Evolutionary conservation across 139 green algal species (phyloP), one percentile per base, ranked within the genome.

Genomic region (Mesostigma viride): DNA sequence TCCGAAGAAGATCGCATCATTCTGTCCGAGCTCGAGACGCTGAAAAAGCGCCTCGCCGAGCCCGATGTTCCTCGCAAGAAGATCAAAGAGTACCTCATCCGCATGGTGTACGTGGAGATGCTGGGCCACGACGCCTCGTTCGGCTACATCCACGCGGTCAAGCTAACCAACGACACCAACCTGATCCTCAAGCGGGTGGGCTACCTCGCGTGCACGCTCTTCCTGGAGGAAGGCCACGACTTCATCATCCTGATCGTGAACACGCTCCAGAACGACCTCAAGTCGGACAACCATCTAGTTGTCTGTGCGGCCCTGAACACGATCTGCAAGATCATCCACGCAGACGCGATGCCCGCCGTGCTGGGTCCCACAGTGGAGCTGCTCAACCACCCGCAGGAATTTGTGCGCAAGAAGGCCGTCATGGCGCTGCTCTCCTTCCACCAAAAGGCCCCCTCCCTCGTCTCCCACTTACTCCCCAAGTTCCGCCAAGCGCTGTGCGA

Each of bases 91-190:
- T 82, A 91, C 64, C 82, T 96, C 58, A 74, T 98, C 0, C 85
- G 94, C 0, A 78, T 96, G 1, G 86, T 96, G 0, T 99, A 99
- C 57, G 89, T 95, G 14, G 91, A 99, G 62, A 97, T 99, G 88
- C 86, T 99, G 26, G 92, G 91, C 0, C 91, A 97, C 72, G 91
- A 97, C 69, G 90, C 86, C 0, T 85, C 76, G 40, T 97, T 93
- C 72, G 92, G 84, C 2, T 86, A 95, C 69, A 86, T 93, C 28
- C 76, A 88, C 28, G 88, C 86, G 8, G 83, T 95, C 30, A 91
- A 94, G 62, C 73, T 80, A 40, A 59, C 36, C 1, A 27, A 78
- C 59, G 77, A 86, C 31, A 82, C 75, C 5, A 77, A 76, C 40
- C 60, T 89, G 66, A 36, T 78, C n/a, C 79, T 83, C 24, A 91